These are phyloP conservation scores for Serendipita vermifera DNA, from an alignment of 768 basidiomycete genomes.

Conservation along the genomic window DNA sequence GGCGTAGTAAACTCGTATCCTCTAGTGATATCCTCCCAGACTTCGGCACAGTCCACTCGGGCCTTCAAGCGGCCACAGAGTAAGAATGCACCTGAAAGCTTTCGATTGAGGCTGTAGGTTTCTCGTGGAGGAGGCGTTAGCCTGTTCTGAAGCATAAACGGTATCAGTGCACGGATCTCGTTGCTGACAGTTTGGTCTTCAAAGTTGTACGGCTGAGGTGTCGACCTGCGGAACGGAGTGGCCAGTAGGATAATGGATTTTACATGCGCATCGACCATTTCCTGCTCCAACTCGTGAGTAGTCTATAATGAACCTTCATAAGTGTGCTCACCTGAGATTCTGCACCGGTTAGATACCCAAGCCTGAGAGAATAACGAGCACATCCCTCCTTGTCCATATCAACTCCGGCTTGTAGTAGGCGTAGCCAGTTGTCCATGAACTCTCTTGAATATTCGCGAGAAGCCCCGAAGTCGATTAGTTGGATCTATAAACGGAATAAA, in stretches of 20 bases:
- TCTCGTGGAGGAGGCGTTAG: constrained; percentile 88
- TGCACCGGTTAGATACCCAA: constrained; percentile 83
- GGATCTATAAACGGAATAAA: constrained; percentile 36
- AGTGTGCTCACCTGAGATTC: constrained; percentile 53
- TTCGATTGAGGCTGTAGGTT: constrained; percentile 89
- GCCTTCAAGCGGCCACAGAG: constrained; percentile 65
- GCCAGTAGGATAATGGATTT: constrained; percentile 73
- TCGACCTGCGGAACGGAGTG: constrained; percentile 59
- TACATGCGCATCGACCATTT: constrained; percentile 80
- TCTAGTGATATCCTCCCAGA: constrained; percentile 62
- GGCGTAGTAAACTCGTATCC: constrained; percentile 23
- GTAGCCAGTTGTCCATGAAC: constrained; percentile 83
- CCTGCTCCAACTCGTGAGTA: constrained; percentile 28
- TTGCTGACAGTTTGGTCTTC: constrained; percentile 52
- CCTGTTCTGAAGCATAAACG: constrained; percentile 77
- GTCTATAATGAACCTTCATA: not conserved
- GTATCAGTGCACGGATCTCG: constrained; percentile 67
- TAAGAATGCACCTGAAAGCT: constrained; percentile 71
- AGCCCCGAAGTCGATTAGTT: constrained; percentile 93
- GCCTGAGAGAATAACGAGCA: constrained; percentile 54
- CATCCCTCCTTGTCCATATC: constrained; percentile 53
- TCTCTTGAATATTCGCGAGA: constrained; percentile 70
- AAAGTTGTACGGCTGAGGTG: constrained; percentile 67
- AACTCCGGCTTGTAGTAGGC: constrained; percentile 71
- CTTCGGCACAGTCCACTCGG: constrained; percentile 49